Percentiles rank a stretch among this genome's conserved stretches.
Conservation (phyloP, 176 grass and related monocot species). For the Aegilops longissima region DNA sequence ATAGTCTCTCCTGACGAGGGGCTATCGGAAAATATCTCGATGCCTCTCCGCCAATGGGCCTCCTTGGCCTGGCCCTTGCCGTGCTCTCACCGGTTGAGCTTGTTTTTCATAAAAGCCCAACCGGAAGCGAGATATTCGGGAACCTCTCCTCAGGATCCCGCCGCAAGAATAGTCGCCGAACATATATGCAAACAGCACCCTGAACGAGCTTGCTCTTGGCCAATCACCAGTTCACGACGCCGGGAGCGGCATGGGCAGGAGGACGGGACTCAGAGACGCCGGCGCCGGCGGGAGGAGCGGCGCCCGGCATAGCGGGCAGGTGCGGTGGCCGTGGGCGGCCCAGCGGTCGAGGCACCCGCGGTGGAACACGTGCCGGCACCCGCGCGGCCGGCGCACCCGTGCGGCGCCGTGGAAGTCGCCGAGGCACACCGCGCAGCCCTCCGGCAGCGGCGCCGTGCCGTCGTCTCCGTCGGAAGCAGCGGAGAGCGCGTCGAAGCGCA, state of each 20-base stretch:
- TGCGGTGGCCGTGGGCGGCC: conserved; percentile 64
- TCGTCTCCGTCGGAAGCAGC: neutral
- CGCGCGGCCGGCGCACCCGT: conserved; percentile 59
- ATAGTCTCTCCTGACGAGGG: neutral
- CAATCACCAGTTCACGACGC: neutral
- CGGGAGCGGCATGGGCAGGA: conserved; percentile 4
- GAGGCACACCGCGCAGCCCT: conserved; percentile 74
- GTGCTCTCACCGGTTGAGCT: neutral
- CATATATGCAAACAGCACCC: neutral
- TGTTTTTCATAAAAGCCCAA: neutral
- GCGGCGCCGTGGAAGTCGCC: conserved; percentile 66
- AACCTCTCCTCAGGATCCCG: neutral
- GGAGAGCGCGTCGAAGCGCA: conserved; percentile 64
- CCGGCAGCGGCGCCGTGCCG: neutral
- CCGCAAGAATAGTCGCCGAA: neutral
- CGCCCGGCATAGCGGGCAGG: conserved; percentile 84
- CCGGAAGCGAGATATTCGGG: neutral
- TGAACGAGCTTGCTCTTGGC: rapidly evolving
- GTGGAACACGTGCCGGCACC: conserved; percentile 89
- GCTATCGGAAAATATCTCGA: neutral
- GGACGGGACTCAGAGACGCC: neutral
- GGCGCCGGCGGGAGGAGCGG: conserved; percentile 40
- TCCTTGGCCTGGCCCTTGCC: neutral
- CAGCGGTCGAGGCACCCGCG: conserved; percentile 71
- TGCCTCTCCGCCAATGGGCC: neutral